These are phyloP conservation scores for Candida orba DNA, from an alignment of 805 yeast genomes.

Conservation along the genomic window DNA sequence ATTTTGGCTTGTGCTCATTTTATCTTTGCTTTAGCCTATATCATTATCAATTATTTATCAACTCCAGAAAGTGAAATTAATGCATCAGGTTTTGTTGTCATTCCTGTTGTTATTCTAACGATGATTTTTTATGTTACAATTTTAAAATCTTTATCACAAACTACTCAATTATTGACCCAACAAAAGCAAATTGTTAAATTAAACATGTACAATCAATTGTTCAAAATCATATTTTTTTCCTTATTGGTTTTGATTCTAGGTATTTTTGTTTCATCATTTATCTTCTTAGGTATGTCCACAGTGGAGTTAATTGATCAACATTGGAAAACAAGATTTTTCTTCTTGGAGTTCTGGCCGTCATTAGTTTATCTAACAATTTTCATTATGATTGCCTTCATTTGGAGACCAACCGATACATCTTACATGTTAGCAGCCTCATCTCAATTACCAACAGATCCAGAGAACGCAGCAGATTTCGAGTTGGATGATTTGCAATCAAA, in stretches of 20 bases:
- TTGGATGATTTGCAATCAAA: constrained; percentile 44
- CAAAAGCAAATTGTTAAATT: constrained; percentile 91
- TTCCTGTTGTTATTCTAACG: constrained; percentile 69
- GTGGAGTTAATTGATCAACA: constrained; percentile 74
- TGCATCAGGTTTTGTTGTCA: constrained; percentile 48
- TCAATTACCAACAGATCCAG: constrained; percentile 80
- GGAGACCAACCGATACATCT: constrained; percentile 97
- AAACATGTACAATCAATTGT: constrained; percentile 73
- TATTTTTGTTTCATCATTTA: constrained; percentile 58
- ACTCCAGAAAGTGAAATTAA: constrained; percentile 43
- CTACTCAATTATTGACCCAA: constrained; percentile 64
- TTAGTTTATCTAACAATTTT: constrained; percentile 80
- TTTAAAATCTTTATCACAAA: constrained; percentile 62
- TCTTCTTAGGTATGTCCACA: constrained; percentile 66
- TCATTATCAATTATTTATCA: constrained; percentile 45
- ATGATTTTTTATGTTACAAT: constrained; percentile 69
- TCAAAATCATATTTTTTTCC: constrained; percentile 67
- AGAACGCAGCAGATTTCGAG: constrained; percentile 60
- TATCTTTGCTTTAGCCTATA: constrained; percentile 44
- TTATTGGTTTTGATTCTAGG: constrained; percentile 66
- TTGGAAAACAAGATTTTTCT: constrained; percentile 88
- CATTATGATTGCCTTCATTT: constrained; percentile 75
- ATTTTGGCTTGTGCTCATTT: constrained; percentile 52
- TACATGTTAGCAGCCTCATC: constrained; percentile 91
- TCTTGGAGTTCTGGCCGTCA: constrained; percentile 93